Percentiles rank a stretch among this genome's conserved stretches.
Conservation (phyloP, 371 early-diverging fungal species). For the Mucor mucedo region DNA sequence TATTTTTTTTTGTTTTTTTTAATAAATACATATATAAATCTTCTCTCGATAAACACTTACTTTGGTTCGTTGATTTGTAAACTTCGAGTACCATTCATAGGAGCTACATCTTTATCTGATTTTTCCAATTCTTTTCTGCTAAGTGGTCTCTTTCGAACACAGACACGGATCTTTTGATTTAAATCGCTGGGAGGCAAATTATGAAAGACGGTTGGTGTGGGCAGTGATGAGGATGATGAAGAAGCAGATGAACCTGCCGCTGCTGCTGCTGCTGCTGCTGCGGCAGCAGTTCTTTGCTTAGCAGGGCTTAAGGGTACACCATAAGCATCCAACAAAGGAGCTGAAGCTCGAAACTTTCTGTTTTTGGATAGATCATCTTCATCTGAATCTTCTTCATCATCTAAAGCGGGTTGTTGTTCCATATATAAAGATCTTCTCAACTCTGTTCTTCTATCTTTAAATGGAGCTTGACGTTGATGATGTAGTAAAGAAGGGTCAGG, state of each 20-base stretch:
- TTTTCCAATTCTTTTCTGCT: conserved; percentile 81
- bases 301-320: conserved; percentile 37
- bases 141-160: conserved; percentile 95
- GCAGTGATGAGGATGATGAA: conserved; percentile 5
- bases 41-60: neutral
- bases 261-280: conserved; percentile 12
- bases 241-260: no score
- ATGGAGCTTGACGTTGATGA: conserved; percentile 1
- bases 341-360: conserved; percentile 33
- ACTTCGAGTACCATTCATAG: conserved; percentile 62
- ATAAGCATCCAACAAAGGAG: conserved; percentile 51
- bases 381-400: conserved; percentile 19
- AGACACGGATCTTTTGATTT: conserved; percentile 89
- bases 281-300: conserved; percentile 1
- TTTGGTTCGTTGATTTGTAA: conserved; percentile 91
- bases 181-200: conserved; percentile 50
- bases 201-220: neutral
- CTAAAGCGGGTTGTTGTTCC: conserved; percentile 11
- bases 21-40: no score
- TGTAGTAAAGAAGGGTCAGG: conserved; percentile 11
- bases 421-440: conserved; percentile 24
- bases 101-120: conserved; percentile 86
- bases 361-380: conserved; percentile 45
- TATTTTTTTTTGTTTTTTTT: no score
- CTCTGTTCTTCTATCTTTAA: conserved; percentile 19